These are phyloP conservation scores for Suillus ampliporus DNA, from an alignment of 768 basidiomycete species.

Conservation along the genomic window DNA sequence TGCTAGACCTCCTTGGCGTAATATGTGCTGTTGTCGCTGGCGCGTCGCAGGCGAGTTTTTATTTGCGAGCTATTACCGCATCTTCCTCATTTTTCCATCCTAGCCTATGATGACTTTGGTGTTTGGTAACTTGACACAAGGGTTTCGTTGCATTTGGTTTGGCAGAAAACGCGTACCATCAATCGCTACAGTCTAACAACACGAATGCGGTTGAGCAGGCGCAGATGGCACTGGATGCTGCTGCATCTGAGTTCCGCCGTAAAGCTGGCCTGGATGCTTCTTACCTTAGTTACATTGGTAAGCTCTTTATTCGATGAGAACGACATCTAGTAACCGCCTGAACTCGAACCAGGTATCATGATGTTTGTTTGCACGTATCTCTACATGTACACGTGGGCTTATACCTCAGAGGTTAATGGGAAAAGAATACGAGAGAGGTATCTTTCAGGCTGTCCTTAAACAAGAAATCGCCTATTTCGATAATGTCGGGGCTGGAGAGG, in stretches of 20 bases:
- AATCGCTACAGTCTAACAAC: conserved; percentile 18
- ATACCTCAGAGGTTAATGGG: conserved; percentile 50
- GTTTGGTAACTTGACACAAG: conserved; percentile 53
- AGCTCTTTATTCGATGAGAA: conserved; percentile 25
- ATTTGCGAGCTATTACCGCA: conserved; percentile 4
- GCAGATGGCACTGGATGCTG: conserved; percentile 19
- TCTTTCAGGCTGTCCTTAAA: conserved; percentile 49
- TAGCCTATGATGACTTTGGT: conserved; percentile 50
- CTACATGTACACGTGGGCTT: conserved; percentile 44
- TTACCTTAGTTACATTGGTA: conserved; percentile 44
- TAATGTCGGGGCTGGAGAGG: conserved; percentile 57
- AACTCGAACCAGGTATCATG: conserved; percentile 43
- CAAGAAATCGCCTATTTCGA: conserved; percentile 56
- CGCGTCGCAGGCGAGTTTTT: conserved; percentile 68
- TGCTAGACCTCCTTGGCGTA: conserved; percentile 72
- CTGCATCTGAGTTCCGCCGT: conserved; percentile 26
- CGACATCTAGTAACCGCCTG: not conserved
- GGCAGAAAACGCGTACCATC: not conserved
- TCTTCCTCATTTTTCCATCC: not conserved
- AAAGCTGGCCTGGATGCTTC: conserved; percentile 42
- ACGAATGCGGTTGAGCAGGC: conserved; percentile 11
- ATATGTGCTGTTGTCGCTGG: conserved; percentile 76
- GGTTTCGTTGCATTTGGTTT: conserved; percentile 43
- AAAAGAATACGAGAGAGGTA: conserved; percentile 57
- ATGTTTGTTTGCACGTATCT: conserved; percentile 50